Percentiles rank a stretch among this genome's conserved stretches.
phyloP scores from a whole-genome alignment of 208 protist genomes.

The Crithidia sp. region DNA sequence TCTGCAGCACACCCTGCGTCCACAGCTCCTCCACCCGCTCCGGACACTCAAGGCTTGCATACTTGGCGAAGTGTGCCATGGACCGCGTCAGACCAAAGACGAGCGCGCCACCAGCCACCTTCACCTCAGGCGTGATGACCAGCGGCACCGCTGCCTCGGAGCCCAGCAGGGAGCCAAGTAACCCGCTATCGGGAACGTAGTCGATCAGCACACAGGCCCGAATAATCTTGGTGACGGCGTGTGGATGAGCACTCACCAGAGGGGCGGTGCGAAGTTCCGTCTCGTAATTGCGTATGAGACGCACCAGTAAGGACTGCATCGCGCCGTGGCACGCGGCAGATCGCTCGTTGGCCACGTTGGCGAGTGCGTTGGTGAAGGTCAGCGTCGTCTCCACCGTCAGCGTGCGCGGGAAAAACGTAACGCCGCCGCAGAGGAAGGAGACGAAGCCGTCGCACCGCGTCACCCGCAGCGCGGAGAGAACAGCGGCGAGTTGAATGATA shows the following conservation, averaged over 20 bases:
- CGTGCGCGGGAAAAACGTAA: constrained; percentile 16
- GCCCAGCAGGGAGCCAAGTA: constrained; percentile 46
- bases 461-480: constrained; percentile 61
- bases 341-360: constrained; percentile 31
- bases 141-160: neutral
- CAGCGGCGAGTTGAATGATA: constrained; percentile 55
- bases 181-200: constrained; percentile 40
- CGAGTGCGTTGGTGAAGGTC: constrained; percentile 54
- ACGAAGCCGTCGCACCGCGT: constrained; percentile 59
- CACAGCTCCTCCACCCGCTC: constrained; percentile 40
- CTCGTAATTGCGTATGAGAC: constrained; percentile 20
- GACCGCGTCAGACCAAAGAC: constrained; percentile 78
- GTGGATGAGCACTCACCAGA: constrained; percentile 36
- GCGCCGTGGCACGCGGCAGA: constrained; percentile 24
- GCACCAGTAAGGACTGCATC: constrained; percentile 17
- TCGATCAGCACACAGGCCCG: constrained; percentile 63
- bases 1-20: constrained; percentile 36
- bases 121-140: constrained; percentile 16
- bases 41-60: constrained; percentile 24
- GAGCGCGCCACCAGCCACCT: constrained; percentile 38
- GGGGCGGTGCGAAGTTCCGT: constrained; percentile 17
- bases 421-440: constrained; percentile 34
- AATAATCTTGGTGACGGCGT: constrained; percentile 56
- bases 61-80: constrained; percentile 54
- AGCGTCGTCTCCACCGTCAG: constrained; percentile 48